Percentiles rank a stretch among this genome's conserved stretches.
phyloP scores from a whole-genome alignment of 2,329 filamentous ascomycete species.

The Paecilomyces variotii region DNA sequence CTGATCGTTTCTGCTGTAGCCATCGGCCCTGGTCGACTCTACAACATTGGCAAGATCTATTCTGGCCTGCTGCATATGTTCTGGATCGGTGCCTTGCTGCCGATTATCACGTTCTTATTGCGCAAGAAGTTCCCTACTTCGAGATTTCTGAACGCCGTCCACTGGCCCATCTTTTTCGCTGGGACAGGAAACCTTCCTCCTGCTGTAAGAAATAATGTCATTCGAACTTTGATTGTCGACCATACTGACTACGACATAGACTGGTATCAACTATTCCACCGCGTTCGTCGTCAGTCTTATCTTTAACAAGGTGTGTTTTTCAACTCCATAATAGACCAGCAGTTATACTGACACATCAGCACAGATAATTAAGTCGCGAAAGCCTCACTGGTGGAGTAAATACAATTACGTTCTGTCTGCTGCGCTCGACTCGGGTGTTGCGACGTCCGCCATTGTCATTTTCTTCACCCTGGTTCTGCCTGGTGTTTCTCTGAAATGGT shows the following conservation, averaged over 20 bases:
- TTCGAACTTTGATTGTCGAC: background rate
- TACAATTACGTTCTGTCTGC: constrained; percentile 36
- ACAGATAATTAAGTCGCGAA: constrained; percentile 10
- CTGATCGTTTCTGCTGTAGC: constrained; percentile 8
- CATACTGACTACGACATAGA: constrained; percentile 1
- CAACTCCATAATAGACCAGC: background rate
- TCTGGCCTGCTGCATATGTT: constrained; percentile 41
- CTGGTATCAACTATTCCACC: constrained; percentile 16
- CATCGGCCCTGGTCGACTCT: constrained; percentile 41
- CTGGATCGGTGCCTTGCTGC: constrained; percentile 39
- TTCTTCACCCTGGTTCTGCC: constrained; percentile 39
- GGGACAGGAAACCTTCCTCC: constrained; percentile 18
- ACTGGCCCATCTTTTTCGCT: constrained; percentile 19
- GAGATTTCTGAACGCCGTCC: constrained; percentile 10
- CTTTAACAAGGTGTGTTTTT: constrained; percentile 22
- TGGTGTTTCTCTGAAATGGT: constrained; percentile 31
- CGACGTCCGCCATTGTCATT: constrained; percentile 36
- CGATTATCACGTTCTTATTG: constrained; percentile 42
- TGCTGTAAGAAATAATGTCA: constrained; percentile 5
- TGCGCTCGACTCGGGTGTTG: constrained; percentile 34
- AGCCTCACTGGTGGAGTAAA: constrained; percentile 14
- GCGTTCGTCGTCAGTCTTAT: constrained; percentile 21
- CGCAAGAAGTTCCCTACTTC: constrained; percentile 53
- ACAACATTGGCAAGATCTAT: constrained; percentile 39
- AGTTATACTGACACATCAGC: background rate